Evolutionary conservation across 495 filamentous ascomycete genomes (phyloP).

Genomic region (Astrothelium subdiscretum): DNA sequence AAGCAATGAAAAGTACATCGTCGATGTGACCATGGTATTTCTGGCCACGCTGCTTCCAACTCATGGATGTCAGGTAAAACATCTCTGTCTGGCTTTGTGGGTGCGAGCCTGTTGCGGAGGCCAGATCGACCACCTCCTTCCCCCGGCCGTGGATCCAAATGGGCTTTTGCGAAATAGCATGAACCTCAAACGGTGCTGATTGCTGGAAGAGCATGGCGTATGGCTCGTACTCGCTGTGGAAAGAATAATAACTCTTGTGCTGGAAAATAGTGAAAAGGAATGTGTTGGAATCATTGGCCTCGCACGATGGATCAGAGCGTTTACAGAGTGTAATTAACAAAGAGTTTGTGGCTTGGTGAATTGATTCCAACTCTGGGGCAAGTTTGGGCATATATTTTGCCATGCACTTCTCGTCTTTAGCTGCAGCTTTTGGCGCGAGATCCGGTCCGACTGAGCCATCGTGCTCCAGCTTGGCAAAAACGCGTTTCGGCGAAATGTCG

Average conservation of each 20-base stretch:
- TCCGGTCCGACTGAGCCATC: conserved; percentile 35
- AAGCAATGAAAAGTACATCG: conserved; percentile 37
- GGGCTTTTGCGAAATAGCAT: conserved; percentile 38
- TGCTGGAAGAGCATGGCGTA: conserved; percentile 39
- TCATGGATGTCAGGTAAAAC: conserved; percentile 42
- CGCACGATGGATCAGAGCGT: conserved; percentile 34
- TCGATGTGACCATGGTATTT: conserved; percentile 41
- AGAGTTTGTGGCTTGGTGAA: conserved; percentile 48
- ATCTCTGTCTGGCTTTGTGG: conserved; percentile 27
- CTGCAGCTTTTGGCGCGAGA: conserved; percentile 20
- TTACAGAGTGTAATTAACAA: conserved; percentile 40
- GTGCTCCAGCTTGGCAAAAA: conserved; percentile 30
- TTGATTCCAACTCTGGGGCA: conserved; percentile 25
- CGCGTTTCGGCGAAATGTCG: conserved; percentile 35
- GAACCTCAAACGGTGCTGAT: conserved; percentile 35
- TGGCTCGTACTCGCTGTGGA: conserved; percentile 41
- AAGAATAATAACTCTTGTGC: conserved; percentile 36
- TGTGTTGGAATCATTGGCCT: conserved; percentile 32
- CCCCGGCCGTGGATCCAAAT: conserved; percentile 40
- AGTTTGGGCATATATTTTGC: conserved; percentile 29
- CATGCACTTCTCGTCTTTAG: conserved; percentile 33
- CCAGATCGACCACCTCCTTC: conserved; percentile 1
- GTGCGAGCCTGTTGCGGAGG: not conserved
- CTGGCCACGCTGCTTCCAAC: conserved; percentile 34
- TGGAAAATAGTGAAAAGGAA: conserved; percentile 42